Evolutionary conservation across 768 basidiomycete species (phyloP).

Genomic region (Serendipita vermifera): DNA sequence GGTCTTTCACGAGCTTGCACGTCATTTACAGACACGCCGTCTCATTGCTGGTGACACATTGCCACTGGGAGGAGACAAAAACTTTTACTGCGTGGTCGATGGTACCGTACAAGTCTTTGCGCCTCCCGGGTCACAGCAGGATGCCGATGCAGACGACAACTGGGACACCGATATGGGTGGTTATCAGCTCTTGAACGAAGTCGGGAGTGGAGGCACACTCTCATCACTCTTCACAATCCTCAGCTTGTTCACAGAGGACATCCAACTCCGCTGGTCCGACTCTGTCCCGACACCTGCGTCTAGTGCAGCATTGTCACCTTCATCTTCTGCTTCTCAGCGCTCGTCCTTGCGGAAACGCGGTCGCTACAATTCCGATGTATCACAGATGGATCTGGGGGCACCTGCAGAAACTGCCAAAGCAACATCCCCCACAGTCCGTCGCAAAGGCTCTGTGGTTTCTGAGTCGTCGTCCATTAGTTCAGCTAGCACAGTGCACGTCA

Average conservation of each 20-base stretch:
- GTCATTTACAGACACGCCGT: constrained; percentile 90
- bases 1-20: constrained; percentile 73
- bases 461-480: not conserved
- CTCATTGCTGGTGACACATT: constrained; percentile 92
- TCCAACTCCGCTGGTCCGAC: constrained; percentile 85
- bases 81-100: constrained; percentile 96
- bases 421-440: not conserved
- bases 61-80: constrained; percentile 80
- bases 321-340: not conserved
- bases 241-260: constrained; percentile 89
- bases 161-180: constrained; percentile 88
- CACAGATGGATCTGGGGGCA: constrained; percentile 39
- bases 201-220: constrained; percentile 86
- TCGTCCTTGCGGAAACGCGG: not conserved
- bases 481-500: not conserved
- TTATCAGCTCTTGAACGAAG: constrained; percentile 92
- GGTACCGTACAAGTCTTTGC: constrained; percentile 94
- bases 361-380: constrained; percentile 45
- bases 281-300: constrained; percentile 9
- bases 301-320: not conserved
- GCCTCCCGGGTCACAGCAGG: constrained; percentile 41
- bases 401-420: not conserved
- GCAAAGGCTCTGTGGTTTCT: not conserved
- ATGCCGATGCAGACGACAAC: constrained; percentile 33
- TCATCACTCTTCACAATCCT: constrained; percentile 96